These are phyloP conservation scores for Podospora anserina DNA, from an alignment of 495 filamentous ascomycete genomes.

Conservation along the genomic window DNA sequence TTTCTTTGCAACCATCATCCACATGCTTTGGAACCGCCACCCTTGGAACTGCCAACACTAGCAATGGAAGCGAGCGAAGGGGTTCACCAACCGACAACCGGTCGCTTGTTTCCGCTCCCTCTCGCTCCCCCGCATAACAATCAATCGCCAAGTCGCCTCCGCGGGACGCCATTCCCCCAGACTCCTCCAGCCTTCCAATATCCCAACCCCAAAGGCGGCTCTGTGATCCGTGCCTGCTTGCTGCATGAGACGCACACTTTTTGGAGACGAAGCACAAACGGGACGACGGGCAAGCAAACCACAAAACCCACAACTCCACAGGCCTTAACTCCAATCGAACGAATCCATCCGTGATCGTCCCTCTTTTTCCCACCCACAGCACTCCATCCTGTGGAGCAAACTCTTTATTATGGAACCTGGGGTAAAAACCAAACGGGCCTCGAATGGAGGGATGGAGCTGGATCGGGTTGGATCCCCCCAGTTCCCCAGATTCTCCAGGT, in stretches of 20 bases:
- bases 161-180: neutral
- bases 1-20: neutral
- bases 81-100: neutral
- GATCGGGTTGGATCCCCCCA: neutral
- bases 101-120: neutral
- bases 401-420: conserved; percentile 7
- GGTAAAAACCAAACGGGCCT: conserved; percentile 4
- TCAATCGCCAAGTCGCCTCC: neutral
- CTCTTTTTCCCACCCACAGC: neutral
- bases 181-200: neutral
- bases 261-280: neutral
- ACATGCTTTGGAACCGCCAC: neutral
- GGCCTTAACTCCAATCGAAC: neutral
- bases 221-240: neutral
- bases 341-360: neutral
- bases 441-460: conserved; percentile 8
- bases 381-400: conserved; percentile 1
- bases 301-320: neutral
- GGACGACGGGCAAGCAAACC: neutral
- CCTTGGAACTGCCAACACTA: neutral
- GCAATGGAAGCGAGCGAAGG: neutral
- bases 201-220: neutral
- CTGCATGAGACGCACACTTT: neutral
- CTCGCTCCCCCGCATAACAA: neutral
- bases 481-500: neutral